These are phyloP conservation scores for Colletotrichum sp. DNA, from an alignment of 2,329 filamentous ascomycete genomes.

Conservation along the genomic window DNA sequence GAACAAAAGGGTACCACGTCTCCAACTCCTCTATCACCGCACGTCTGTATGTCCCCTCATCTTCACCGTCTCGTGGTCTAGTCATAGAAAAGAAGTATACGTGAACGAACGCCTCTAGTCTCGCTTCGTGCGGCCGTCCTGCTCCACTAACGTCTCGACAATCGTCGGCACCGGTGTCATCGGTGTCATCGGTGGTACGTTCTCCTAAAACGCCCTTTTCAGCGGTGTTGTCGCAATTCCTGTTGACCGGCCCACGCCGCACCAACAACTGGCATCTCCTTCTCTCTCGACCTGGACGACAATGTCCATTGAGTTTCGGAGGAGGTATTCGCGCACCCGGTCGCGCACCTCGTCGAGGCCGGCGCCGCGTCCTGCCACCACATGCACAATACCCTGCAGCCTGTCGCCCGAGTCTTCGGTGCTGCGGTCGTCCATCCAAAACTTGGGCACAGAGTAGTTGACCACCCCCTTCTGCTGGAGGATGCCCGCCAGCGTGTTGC, in stretches of 20 bases:
- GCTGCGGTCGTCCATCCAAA: conserved; percentile 81
- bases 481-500: conserved; percentile 85
- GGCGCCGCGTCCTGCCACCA: conserved; percentile 74
- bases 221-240: conserved; percentile 30
- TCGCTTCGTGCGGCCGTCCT: not conserved
- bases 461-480: conserved; percentile 83
- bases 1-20: not conserved
- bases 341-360: conserved; percentile 84
- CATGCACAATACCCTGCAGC: conserved; percentile 84
- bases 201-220: conserved; percentile 38
- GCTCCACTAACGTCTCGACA: not conserved
- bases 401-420: conserved; percentile 45
- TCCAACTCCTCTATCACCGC: not conserved
- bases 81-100: not conserved
- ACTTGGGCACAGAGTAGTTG: conserved; percentile 85
- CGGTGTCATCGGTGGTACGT: not conserved
- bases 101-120: not conserved
- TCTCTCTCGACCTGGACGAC: conserved; percentile 89
- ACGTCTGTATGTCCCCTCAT: not conserved
- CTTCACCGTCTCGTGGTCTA: not conserved
- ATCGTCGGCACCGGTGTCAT: not conserved
- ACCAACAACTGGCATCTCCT: conserved; percentile 72
- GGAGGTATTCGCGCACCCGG: conserved; percentile 75
- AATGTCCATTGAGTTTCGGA: conserved; percentile 76
- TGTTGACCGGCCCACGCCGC: conserved; percentile 41